Evolutionary conservation across 768 basidiomycete species (phyloP), one percentile per base, ranked within the genome.

Genomic region (Phaffia tasmanica): DNA sequence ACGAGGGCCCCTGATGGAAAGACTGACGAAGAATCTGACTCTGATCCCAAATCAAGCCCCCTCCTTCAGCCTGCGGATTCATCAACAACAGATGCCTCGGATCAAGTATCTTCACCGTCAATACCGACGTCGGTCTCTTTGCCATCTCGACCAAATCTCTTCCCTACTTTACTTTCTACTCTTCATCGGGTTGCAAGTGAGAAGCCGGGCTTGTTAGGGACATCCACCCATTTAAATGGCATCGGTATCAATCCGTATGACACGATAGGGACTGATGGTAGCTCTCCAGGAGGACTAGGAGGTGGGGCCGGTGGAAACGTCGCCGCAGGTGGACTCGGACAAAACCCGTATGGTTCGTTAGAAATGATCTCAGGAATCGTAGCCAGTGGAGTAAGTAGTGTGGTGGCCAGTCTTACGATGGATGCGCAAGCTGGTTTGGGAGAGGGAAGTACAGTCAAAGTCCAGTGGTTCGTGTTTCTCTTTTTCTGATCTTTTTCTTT

Each of bases 181-280:
- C 79, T 99, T 63, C 90, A 90, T 71, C 83, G 91, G 23, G 79
- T 97, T 6, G 81, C 92, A 11, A 91, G 89, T 0, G 91, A 95
- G 76, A 92, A 87, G 68, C 94, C 94, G 0, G 80, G 83, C 0
- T 74, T 94, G 0, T 82, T 98, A 1, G 94, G 94, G 1, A 47
- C 47, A 82, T 87, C 8, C 79, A 73, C 48, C 75, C 84, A 92
- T 73, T 87, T 97, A 81, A 82, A 83, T 64, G 93, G 93, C 1
- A 75, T 91, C 19, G 89, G 88, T 2, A 79, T 87, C 4, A 75
- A 78, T 1, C 42, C 67, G 0, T 46, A 32, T 9, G 59, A 64
- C 65, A 57, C 16, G 4, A 3, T 54, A 57, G 23, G 48, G 54
- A 21, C 49, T 46, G 35, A 42, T 42, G 35, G 35, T 42, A 27